Base-by-base conservation (phyloP, 2,329 filamentous ascomycete species). In the Juglanconis sp. region DNA sequence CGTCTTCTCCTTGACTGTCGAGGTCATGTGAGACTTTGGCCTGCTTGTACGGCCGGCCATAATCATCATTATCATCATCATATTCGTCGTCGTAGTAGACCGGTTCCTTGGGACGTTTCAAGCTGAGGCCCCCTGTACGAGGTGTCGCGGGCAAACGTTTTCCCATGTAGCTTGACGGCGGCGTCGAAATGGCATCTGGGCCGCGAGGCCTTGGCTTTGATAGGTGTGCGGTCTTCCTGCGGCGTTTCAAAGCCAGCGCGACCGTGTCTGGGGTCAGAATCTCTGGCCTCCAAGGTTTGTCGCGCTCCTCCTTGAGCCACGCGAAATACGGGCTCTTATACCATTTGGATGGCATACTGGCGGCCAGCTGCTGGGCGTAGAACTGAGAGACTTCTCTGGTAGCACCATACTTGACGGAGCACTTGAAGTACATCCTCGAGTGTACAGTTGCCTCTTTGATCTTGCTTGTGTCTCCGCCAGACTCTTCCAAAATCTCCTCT, bases 351-450 rank as follows among this genome's bases (percentile, higher is more conserved):
- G 73, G 71, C 1, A 81, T 67, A 3, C 63, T 63, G 2, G 68
- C 57, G 1, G 79, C 63, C 5, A 85, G 70, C 5, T 74, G 73
- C 4, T 65, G 65, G 1, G 79, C 73, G 56, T 80, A 78, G 62
- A 79, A 82, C 11, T 76, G 71, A 2, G 80, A 66, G 3, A 83
- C 67, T 42, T 82, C 77, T 42, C 69, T 59, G 3, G 73, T 69
- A 0, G 63, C 67, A 4, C 56, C 52, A 51, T 79, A 78, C 3
- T 73, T 73, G 9, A 82, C 73, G 51, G 69, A 78, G 66, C 79
- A 77, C n/a, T 70, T 70, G 59, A 69, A 63, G 52, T 73, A 78
- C 4, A 80, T 40, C 7, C 69, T 66, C 17, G 67, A 60, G 46
- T 74, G 72, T 3, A 79, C 57, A 36, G 68, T 73, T 5, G 61